phyloP scores from a whole-genome alignment of 164 flowering plant genomes.

The Santalum album region DNA sequence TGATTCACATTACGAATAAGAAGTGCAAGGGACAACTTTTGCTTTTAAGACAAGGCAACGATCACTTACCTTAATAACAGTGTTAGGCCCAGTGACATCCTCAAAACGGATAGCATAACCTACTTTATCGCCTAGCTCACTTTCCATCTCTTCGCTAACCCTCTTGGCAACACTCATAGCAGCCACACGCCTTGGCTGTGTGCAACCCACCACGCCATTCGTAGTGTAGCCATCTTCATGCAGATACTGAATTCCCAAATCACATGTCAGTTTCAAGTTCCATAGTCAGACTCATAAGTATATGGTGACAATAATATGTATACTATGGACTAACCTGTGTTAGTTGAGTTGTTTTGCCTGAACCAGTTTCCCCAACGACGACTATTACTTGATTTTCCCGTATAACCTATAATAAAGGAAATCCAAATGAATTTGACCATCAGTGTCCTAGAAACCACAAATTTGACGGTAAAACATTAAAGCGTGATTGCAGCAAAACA shows the following conservation, averaged over 20 bases:
- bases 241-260: conserved; percentile 51
- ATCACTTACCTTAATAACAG: conserved; percentile 66
- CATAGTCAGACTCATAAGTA: not conserved
- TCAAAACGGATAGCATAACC: conserved; percentile 98
- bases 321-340: conserved; percentile 55
- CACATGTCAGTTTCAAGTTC: conserved; percentile 3
- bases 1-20: not conserved
- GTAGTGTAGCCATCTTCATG: conserved; percentile 85
- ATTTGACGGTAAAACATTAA: too few species aligned
- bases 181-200: conserved; percentile 98
- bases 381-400: conserved; percentile 93
- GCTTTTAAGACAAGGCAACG: not conserved
- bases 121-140: conserved; percentile 82
- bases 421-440: conserved; percentile 1
- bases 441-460: too few species aligned
- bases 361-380: conserved; percentile 98
- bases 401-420: conserved; percentile 41
- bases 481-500: too few species aligned
- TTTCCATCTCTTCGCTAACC: conserved; percentile 99
- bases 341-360: conserved; percentile 95
- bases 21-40: too few species aligned
- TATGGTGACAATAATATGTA: not conserved
- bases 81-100: conserved; percentile 86
- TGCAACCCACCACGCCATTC: conserved; percentile 82
- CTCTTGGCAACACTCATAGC: conserved; percentile 99